Evolutionary conservation across 257 asterid species (phyloP).

Genomic region (Penstemon barbatus): DNA sequence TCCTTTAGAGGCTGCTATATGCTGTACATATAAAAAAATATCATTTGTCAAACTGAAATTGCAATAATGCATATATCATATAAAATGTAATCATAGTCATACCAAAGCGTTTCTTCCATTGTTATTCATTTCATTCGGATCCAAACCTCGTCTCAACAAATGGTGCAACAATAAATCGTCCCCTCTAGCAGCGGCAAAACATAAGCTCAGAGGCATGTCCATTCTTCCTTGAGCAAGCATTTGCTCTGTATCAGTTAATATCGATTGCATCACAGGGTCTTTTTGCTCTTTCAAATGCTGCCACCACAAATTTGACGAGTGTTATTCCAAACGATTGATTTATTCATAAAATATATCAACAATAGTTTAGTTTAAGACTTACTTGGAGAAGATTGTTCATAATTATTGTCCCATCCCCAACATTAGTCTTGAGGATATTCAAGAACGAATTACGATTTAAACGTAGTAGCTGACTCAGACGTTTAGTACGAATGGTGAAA

Average conservation of each 20-base stretch:
- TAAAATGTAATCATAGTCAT: constrained; percentile 2
- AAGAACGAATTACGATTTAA: constrained; percentile 65
- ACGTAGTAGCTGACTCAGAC: constrained; percentile 74
- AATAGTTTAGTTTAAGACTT: not conserved
- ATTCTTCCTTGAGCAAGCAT: constrained; percentile 77
- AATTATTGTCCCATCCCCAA: constrained; percentile 80
- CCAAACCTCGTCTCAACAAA: constrained; percentile 61
- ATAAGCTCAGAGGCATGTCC: constrained; percentile 81
- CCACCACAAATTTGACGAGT: constrained; percentile 16
- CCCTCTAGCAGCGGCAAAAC: constrained; percentile 82
- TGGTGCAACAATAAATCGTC: constrained; percentile 66
- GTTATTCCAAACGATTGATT: not conserved
- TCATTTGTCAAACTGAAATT: not conserved
- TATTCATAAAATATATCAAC: not conserved
- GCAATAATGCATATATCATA: too few relatives aligned
- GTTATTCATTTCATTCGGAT: constrained; percentile 67
- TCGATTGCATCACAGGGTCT: constrained; percentile 59
- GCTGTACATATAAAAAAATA: constrained; percentile 43
- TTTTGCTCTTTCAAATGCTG: constrained; percentile 64
- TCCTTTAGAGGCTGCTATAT: constrained; percentile 67
- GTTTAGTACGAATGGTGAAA: constrained; percentile 68
- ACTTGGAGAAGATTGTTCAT: constrained; percentile 87
- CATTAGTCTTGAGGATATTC: constrained; percentile 72
- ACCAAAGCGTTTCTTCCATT: constrained; percentile 71
- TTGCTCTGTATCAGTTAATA: constrained; percentile 59